These are phyloP conservation scores for Rhizopogon vesiculosus DNA, from an alignment of 768 basidiomycete species.

Conservation along the genomic window DNA sequence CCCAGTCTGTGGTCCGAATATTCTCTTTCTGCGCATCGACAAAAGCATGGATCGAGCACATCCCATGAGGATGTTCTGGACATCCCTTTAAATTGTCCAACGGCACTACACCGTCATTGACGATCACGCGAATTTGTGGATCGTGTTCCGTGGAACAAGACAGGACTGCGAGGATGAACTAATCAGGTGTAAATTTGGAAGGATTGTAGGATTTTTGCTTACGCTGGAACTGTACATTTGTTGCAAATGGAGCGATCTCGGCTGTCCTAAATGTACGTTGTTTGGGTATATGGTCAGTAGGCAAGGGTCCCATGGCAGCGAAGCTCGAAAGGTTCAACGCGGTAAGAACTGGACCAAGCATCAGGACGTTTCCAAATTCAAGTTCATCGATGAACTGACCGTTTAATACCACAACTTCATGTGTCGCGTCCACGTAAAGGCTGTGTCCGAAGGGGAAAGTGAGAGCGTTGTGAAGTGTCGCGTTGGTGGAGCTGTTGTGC, in stretches of 20 bases:
- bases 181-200: slow-evolving; percentile 3
- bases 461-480: slow-evolving; percentile 60
- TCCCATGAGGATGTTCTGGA: slow-evolving; percentile 62
- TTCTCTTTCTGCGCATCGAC: slow-evolving; percentile 61
- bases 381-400: slow-evolving; percentile 34
- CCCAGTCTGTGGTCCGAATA: slow-evolving; percentile 62
- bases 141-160: slow-evolving; percentile 45
- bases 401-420: slow-evolving; percentile 80
- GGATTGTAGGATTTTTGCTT: slow-evolving; percentile 21
- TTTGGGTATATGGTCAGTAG: slow-evolving; percentile 58
- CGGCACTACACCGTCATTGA: slow-evolving; percentile 81
- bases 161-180: slow-evolving; percentile 41
- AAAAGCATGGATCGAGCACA: slow-evolving; percentile 72
- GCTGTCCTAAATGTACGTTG: slow-evolving; percentile 64
- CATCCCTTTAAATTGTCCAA: slow-evolving; percentile 72
- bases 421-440: slow-evolving; percentile 81
- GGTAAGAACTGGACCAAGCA: slow-evolving; percentile 52
- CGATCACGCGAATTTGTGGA: slow-evolving; percentile 69
- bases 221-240: slow-evolving; percentile 85
- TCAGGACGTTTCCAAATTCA: slow-evolving; percentile 1
- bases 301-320: slow-evolving; percentile 62
- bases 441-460: slow-evolving; percentile 67
- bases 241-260: slow-evolving; percentile 76
- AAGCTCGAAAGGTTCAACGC: slow-evolving; percentile 75
- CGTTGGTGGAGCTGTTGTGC: slow-evolving; percentile 78